Percentiles rank a stretch among this genome's conserved stretches.
phyloP scores from a whole-genome alignment of 2,329 filamentous ascomycete genomes.

The Lecanicillium sp. region DNA sequence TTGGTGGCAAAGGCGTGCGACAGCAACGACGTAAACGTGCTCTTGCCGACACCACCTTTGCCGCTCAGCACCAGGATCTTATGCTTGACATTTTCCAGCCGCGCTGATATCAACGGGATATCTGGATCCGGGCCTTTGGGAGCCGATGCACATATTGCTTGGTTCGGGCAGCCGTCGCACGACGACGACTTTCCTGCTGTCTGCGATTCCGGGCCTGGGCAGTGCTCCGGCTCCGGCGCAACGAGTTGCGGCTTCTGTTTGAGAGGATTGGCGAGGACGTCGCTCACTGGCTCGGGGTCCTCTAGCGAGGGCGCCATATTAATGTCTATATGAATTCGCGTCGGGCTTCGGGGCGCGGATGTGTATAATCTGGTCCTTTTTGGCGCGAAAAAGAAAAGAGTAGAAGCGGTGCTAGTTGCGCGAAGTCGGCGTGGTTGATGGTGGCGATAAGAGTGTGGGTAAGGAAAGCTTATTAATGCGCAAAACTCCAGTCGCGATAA shows the following conservation, averaged over 20 bases:
- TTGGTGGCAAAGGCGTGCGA: slow-evolving; percentile 84
- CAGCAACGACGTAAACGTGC: slow-evolving; percentile 82
- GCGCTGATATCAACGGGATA: slow-evolving; percentile 76
- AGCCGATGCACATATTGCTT: slow-evolving; percentile 86
- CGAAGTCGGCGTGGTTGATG: not conserved
- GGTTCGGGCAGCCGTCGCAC: slow-evolving; percentile 92
- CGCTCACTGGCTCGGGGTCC: slow-evolving; percentile 55
- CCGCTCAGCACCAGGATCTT: slow-evolving; percentile 90
- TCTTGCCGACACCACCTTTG: slow-evolving; percentile 96
- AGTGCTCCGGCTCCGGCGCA: slow-evolving; percentile 94
- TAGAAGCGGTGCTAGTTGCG: too few species aligned
- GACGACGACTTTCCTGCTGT: slow-evolving; percentile 65
- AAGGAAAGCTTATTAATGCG: slow-evolving; percentile 14
- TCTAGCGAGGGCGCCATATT: slow-evolving; percentile 82
- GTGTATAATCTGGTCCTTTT: too few species aligned
- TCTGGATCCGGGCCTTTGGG: slow-evolving; percentile 95
- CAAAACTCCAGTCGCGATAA: not conserved
- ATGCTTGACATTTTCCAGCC: slow-evolving; percentile 74
- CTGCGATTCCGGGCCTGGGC: slow-evolving; percentile 79
- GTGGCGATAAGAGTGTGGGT: slow-evolving; percentile 8
- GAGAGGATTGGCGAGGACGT: slow-evolving; percentile 67
- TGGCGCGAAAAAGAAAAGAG: too few species aligned
- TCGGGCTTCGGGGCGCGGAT: too few species aligned
- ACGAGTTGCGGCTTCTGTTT: slow-evolving; percentile 77
- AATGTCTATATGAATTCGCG: too few species aligned